A percentile compares a stretch with the other conserved stretches of the same genome.
These are phyloP conservation scores for Beta vulgaris DNA, from an alignment of 148 eudicot genomes.

Conservation along the genomic window DNA sequence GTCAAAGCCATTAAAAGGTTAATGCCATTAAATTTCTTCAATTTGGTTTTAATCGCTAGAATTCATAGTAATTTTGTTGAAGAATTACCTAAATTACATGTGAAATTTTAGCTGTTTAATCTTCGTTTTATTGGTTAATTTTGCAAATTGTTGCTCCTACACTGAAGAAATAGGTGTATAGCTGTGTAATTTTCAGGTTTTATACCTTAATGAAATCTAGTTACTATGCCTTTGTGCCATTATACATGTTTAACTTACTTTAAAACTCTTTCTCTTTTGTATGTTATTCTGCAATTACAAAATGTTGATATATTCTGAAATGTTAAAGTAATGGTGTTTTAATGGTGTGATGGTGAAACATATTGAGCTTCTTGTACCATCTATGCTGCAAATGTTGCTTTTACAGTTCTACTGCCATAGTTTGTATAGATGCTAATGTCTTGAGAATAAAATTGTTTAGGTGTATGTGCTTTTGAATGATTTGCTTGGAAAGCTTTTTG, in stretches of 20 bases:
- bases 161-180: too few relatives aligned
- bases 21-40: not conserved
- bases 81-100: not conserved
- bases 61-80: not conserved
- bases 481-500: not conserved
- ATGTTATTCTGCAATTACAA: too few relatives aligned
- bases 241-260: too few relatives aligned
- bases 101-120: not conserved
- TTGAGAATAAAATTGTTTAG: too few relatives aligned
- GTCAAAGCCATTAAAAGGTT: constrained; percentile 96
- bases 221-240: too few relatives aligned
- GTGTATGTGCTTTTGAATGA: not conserved
- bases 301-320: not conserved
- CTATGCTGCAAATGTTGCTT: not conserved
- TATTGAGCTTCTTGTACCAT: not conserved
- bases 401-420: not conserved
- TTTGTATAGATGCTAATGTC: too few relatives aligned
- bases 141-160: not conserved
- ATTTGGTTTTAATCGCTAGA: not conserved
- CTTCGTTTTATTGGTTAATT: not conserved
- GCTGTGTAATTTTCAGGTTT: too few relatives aligned
- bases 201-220: too few relatives aligned
- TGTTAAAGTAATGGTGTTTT: not conserved
- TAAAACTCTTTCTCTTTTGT: too few relatives aligned
- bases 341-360: not conserved